Evolutionary conservation across 306 rosid species (phyloP), one percentile per base, ranked within the genome.

Genomic region (Hippophae tibetana): DNA sequence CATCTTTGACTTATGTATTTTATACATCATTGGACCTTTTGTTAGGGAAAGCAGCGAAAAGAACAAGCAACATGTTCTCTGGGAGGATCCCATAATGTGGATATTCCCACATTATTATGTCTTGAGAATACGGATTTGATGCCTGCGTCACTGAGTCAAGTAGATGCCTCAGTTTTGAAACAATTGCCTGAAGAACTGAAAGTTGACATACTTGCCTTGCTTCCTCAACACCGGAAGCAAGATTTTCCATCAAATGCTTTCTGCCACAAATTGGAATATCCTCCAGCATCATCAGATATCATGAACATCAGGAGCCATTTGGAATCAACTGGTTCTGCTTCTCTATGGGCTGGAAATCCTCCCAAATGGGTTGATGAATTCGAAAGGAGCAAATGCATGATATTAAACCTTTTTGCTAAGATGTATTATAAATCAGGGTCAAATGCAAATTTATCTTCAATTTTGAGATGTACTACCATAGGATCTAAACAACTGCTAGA

Each of bases 61-160:
- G 65, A 23, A 57, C 74, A 43, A 44, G 54, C 63, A 59, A 65
- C 69, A 56, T 63, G 76, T 51, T 74, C 72, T 66, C 75, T 54
- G 57, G 68, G 68, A 62, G 79, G 69, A 75, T 62, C 70, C 59
- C 49, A 13, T 61, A 52, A 27, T 58, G 60, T 67, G 57, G 64
- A 45, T 60, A 8, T 75, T 66, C 60, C 63, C 44, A 70, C 61
- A 53, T 78, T 76, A 10, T 71, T 76, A 10, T 71, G 61, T 61
- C 75, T 74, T 63, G 80, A 71, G 64, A 69, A 71, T 54, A 64
- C 77, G 61, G 87, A 90, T 74, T 54, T 87, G 47, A 77, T 87
- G 76, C 98, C 98, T 67, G 74, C 80, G 47, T 90, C 96, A 63
- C 76, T 87, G 56, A 92, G 95, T 69, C 98, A 92, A 85, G 78